These are phyloP conservation scores for Sporopachydermia quercuum DNA, from an alignment of 805 yeast genomes.

Conservation along the genomic window DNA sequence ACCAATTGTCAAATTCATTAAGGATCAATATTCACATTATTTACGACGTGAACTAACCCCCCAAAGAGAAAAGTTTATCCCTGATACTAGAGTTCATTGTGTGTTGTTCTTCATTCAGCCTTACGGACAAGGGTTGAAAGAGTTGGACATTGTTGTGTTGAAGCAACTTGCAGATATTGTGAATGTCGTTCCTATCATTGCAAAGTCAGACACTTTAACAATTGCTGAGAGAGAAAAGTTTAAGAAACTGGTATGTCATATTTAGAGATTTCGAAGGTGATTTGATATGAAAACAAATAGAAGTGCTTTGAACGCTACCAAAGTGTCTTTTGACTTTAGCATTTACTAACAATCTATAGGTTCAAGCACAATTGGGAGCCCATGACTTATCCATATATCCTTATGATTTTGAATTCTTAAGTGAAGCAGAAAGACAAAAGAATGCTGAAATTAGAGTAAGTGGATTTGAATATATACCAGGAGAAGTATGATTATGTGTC, in stretches of 20 bases:
- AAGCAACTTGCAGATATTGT: slow-evolving; percentile 78
- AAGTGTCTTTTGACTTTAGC: too few species aligned
- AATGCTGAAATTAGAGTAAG: slow-evolving; percentile 16
- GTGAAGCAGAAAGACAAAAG: slow-evolving; percentile 20
- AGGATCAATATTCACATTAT: slow-evolving; percentile 86
- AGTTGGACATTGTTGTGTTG: slow-evolving; percentile 70
- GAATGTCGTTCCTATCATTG: slow-evolving; percentile 90
- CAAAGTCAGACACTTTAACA: slow-evolving; percentile 84
- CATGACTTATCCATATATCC: slow-evolving; percentile 76
- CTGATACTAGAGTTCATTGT: slow-evolving; percentile 88
- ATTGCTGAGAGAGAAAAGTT: slow-evolving; percentile 68
- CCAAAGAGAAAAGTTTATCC: slow-evolving; percentile 68
- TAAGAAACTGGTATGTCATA: slow-evolving; percentile 40
- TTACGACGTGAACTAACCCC: slow-evolving; percentile 91
- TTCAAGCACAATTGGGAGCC: slow-evolving; percentile 59
- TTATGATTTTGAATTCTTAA: slow-evolving; percentile 36
- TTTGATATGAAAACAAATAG: too few species aligned
- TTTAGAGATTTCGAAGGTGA: too few species aligned
- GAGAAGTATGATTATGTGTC: slow-evolving; percentile 29
- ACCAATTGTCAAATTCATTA: slow-evolving; percentile 83
- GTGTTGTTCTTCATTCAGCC: slow-evolving; percentile 86
- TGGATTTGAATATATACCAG: slow-evolving; percentile 79
- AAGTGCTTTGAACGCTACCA: too few species aligned
- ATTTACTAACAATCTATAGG: background rate
- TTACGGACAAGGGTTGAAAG: slow-evolving; percentile 70